Percentiles rank a stretch among this genome's conserved stretches.
Conservation (phyloP, 164 flowering plant genomes). For the Chloranthus sessilifolius region DNA sequence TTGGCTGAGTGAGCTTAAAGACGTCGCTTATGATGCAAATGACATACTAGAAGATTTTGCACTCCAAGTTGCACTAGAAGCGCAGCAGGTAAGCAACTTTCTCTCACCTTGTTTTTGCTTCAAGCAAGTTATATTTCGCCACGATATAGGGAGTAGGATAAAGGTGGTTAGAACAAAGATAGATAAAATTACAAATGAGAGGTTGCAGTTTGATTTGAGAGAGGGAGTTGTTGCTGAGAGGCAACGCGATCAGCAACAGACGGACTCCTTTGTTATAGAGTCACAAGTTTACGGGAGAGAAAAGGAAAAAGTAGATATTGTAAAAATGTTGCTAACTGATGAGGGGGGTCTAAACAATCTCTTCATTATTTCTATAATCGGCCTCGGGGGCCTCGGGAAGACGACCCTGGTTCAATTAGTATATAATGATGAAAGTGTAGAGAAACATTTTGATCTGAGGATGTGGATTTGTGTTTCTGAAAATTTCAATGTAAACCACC, state of each 20-base stretch:
- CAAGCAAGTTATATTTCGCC: background rate
- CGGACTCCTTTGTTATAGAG: conserved; percentile 1
- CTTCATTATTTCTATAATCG: conserved; percentile 2
- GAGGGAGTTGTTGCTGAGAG: background rate
- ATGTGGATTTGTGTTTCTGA: conserved; percentile 11
- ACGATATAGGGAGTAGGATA: background rate
- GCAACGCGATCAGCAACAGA: background rate
- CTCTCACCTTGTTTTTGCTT: too few species aligned
- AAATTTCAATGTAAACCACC: background rate
- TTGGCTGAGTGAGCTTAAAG: too few species aligned
- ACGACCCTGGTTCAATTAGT: conserved; percentile 9
- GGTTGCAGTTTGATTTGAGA: background rate
- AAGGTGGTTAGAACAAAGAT: background rate
- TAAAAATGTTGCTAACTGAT: background rate
- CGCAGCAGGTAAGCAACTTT: conserved; percentile 3
- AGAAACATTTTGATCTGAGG: background rate
- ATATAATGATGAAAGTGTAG: conserved; percentile 3
- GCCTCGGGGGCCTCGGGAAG: conserved; percentile 9
- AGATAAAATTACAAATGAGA: background rate
- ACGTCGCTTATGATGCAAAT: too few species aligned
- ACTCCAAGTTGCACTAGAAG: too few species aligned
- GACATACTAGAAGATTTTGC: too few species aligned
- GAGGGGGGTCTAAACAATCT: background rate
- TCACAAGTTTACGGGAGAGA: conserved; percentile 2
- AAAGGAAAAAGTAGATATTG: background rate